Conservation (phyloP, 2,329 filamentous ascomycete genomes). For the Xylaria sp. region DNA sequence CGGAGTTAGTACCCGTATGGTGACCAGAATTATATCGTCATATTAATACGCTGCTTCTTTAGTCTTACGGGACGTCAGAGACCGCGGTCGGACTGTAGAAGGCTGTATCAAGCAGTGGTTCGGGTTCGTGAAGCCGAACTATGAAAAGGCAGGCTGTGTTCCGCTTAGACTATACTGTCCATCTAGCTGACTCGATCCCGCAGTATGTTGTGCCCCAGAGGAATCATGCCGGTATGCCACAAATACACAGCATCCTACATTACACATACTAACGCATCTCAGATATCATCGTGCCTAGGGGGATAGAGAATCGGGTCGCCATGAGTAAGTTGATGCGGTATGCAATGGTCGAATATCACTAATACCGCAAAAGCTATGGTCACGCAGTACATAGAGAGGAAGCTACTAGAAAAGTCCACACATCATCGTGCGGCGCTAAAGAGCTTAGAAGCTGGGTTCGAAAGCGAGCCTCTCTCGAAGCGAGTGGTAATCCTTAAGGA, state of each 20-base stretch:
- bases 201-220: conserved; percentile 90
- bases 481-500: conserved; percentile 79
- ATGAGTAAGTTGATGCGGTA: conserved; percentile 66
- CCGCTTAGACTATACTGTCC: background rate
- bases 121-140: conserved; percentile 94
- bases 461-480: conserved; percentile 76
- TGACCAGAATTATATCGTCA: background rate
- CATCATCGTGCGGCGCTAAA: conserved; percentile 83
- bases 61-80: conserved; percentile 88
- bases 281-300: conserved; percentile 94
- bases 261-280: conserved; percentile 20
- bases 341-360: conserved; percentile 17
- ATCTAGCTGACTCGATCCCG: conserved; percentile 32
- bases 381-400: conserved; percentile 89
- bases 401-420: conserved; percentile 84
- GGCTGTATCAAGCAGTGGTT: conserved; percentile 99
- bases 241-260: background rate
- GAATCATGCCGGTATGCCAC: conserved; percentile 75
- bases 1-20: conserved; percentile 69
- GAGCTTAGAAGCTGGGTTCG: conserved; percentile 76
- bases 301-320: conserved; percentile 93
- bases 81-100: conserved; percentile 90
- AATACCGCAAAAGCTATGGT: conserved; percentile 75
- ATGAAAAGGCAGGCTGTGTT: conserved; percentile 69
- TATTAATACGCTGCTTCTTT: conserved; percentile 28